These are phyloP conservation scores for Neurospora sp. DNA, from an alignment of 2,329 filamentous ascomycete species.

Conservation along the genomic window DNA sequence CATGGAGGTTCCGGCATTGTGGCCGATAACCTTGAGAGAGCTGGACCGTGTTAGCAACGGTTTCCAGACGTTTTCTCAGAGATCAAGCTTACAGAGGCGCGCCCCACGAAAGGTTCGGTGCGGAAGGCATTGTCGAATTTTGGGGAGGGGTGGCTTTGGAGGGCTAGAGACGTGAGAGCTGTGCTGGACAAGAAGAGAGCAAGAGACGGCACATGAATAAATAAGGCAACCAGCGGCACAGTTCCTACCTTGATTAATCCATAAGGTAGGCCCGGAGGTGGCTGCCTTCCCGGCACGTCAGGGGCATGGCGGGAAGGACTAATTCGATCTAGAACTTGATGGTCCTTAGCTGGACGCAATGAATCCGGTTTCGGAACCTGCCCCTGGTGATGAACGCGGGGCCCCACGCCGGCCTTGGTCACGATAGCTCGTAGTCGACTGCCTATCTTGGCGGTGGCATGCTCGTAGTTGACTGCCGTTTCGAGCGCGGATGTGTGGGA, in stretches of 20 bases:
- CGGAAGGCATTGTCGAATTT: neutral
- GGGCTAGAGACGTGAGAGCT: neutral
- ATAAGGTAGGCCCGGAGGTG: neutral
- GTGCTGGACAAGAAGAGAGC: neutral
- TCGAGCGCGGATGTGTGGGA: neutral
- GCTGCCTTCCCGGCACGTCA: neutral
- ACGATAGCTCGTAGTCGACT: neutral
- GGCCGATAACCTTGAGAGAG: slow-evolving; percentile 3
- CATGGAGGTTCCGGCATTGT: slow-evolving; percentile 3
- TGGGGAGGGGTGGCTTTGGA: neutral
- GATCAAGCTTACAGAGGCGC: neutral
- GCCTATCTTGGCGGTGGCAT: neutral
- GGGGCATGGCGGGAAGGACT: neutral
- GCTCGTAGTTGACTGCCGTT: neutral
- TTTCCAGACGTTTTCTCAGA: neutral
- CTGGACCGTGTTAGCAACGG: neutral
- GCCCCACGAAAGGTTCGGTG: neutral
- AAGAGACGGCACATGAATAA: neutral
- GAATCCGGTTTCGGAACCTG: too few relatives aligned
- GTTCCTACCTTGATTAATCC: neutral
- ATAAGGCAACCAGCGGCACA: neutral
- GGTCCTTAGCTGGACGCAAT: too few relatives aligned
- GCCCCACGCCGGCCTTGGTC: neutral
- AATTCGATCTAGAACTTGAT: neutral
- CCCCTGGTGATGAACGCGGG: neutral